Base-by-base conservation (phyloP, 352 stramenopile genomes). In the Albugo candida region DNA sequence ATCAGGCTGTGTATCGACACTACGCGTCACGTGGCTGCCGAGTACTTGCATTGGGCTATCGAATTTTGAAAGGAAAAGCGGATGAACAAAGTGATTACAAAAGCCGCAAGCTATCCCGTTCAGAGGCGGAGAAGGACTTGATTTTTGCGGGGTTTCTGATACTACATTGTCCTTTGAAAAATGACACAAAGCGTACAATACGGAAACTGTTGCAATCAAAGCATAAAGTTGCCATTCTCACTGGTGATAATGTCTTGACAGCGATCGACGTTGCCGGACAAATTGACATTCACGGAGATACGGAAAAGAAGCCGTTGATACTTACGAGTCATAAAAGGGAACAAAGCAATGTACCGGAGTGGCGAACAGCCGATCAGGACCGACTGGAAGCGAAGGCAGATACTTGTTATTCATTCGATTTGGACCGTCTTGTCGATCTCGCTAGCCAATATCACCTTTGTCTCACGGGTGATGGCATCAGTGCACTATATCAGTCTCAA, bases 201-300 rank as follows among this genome's bases (percentile, higher is more conserved):
- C 57, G 66, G 14, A 70, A 95, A 52, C 64, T 98, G 5, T 48
- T 67, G 18, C 52, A 48, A 11, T 83, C 76, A 24, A 66, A 74
- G 14, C 84, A 97, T 55, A 50, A 68, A 21, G 61, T 85, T 14
- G 68, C 92, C 10, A 96, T 98, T 63, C 95, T 97, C 58, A 98
- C 93, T 1, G 93, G 93, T 34, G 93, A 98, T 61, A 84, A 83
- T 36, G 61, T 84, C 5, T 69, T 96, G 19, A 98, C 93, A 19
- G 92, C 92, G 1, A 82, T 67, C 20, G 81, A 97, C 50, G 88
- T 97, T n/a, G 87, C 86, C 6, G 59, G 67, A 11, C 69, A 94
- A 54, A 80, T 96, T 11, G 66, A 73, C 10, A 84, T 96, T 18
- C 24, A 31, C n/a, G n/a, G n/a, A n/a, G n/a, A n/a, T 31, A 62